phyloP scores from a whole-genome alignment of 2,329 filamentous ascomycete species.

The Thyridium curvatum region DNA sequence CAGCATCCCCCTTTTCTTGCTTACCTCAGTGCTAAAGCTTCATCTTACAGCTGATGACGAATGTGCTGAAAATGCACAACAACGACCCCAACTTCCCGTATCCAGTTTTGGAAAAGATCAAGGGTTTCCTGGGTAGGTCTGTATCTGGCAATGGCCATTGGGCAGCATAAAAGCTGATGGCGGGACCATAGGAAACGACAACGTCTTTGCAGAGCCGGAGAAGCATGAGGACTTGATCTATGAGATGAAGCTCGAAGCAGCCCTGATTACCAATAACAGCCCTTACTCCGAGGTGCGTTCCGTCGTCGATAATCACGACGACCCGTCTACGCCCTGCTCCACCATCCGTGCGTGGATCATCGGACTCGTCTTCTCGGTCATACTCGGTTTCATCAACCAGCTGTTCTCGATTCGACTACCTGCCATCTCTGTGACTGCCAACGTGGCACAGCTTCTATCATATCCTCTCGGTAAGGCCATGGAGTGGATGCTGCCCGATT shows the following conservation, averaged over 20 bases:
- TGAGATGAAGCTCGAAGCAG: slow-evolving; percentile 50
- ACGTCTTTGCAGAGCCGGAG: slow-evolving; percentile 35
- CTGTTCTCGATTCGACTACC: slow-evolving; percentile 53
- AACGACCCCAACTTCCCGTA: slow-evolving; percentile 41
- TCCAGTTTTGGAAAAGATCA: slow-evolving; percentile 30
- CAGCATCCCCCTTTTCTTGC: too few species aligned
- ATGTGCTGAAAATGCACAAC: slow-evolving; percentile 33
- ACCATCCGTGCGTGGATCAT: slow-evolving; percentile 50
- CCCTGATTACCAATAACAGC: slow-evolving; percentile 47
- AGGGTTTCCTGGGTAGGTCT: slow-evolving; percentile 28
- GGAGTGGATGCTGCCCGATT: slow-evolving; percentile 44
- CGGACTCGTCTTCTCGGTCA: slow-evolving; percentile 41
- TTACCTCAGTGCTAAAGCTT: too few species aligned
- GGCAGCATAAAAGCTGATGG: slow-evolving; percentile 12
- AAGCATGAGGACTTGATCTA: slow-evolving; percentile 40
- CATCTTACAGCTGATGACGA: slow-evolving; percentile 20
- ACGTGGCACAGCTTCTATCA: slow-evolving; percentile 50
- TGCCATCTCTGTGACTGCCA: slow-evolving; percentile 44
- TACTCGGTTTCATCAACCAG: slow-evolving; percentile 48
- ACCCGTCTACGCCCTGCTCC: slow-evolving; percentile 39
- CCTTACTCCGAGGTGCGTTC: slow-evolving; percentile 52
- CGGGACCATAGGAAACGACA: slow-evolving; percentile 27
- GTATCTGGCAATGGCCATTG: slow-evolving; percentile 15
- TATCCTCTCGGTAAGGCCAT: slow-evolving; percentile 47
- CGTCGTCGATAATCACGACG: slow-evolving; percentile 50